Base-by-base conservation (phyloP, 495 filamentous ascomycete species). In the Penicillium turbatum region DNA sequence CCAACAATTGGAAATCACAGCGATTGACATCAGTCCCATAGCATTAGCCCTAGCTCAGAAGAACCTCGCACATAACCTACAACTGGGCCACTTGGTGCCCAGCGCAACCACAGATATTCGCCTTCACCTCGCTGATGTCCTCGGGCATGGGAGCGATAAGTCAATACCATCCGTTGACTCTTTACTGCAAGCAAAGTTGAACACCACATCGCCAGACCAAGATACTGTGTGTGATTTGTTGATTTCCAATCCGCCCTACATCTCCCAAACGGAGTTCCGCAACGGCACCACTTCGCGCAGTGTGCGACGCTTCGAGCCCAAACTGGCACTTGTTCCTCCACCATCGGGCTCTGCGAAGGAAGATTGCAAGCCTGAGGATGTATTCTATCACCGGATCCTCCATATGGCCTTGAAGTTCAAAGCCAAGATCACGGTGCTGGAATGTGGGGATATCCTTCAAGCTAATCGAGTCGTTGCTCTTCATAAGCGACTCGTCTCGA, bases 241-340 rank as follows among this genome's bases (percentile, higher is more conserved):
- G 0, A 81, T 90, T 30, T 83, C 86, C 5, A 98, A 98, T 68
- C 93, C 93, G 10, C 93, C 93, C 0, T 97, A 98, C 67, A 86
- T 98, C 42, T 92, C 91, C 10, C 63, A 66, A 0, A 15, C 46
- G 0, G 72, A 75, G 1, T 95, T 87, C 57, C 55, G 60, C 2
- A 71, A 64, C 10, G 77, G 73, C 3, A 80, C 74, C 0, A 90
- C 87, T 0, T 72, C 77, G 0, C 81, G 86, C 40, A 88, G 84
- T 24, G 93, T 97, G 24, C 77, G 92, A 4, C 81, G 80, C 16
- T 88, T 80, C 64, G 93, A 98, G 70, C 93, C 93, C 0, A 78
- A 72, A 50, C 59, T 84, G 6, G 93, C 93, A 5, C 71, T 97
- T 6, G 87, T 97, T 0, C 92, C 88, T 5, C 61, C 79, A 7